phyloP scores from a whole-genome alignment of 1,284 basidiomycete species.

The Nidula niveotomentosa region DNA sequence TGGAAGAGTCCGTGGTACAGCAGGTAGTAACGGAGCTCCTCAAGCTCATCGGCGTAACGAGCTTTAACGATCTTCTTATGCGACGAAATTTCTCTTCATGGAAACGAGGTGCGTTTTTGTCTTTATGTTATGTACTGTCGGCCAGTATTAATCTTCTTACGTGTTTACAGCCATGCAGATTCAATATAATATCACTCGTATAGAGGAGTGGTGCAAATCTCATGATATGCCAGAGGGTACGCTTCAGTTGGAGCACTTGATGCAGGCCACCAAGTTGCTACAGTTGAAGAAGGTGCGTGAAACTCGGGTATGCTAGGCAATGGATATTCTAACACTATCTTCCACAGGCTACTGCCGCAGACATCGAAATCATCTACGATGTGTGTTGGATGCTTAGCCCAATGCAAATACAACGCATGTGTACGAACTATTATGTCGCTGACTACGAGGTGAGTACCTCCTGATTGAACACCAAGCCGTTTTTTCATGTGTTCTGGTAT shows the following conservation, averaged over 20 bases:
- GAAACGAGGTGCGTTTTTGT: slow-evolving; percentile 82
- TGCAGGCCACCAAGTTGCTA: slow-evolving; percentile 98
- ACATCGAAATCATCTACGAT: slow-evolving; percentile 98
- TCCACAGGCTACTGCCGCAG: slow-evolving; percentile 78
- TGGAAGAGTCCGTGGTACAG: slow-evolving; percentile 97
- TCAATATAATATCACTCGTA: slow-evolving; percentile 97
- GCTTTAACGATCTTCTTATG: slow-evolving; percentile 99
- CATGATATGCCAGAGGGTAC: slow-evolving; percentile 99
- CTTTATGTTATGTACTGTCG: neutral
- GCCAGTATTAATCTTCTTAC: neutral
- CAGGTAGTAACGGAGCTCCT: slow-evolving; percentile 97
- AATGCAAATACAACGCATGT: slow-evolving; percentile 99
- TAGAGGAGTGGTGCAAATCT: slow-evolving; percentile 98
- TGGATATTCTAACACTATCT: too few relatives aligned
- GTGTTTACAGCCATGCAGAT: slow-evolving; percentile 89
- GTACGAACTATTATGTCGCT: slow-evolving; percentile 97
- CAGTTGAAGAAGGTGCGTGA: slow-evolving; percentile 91
- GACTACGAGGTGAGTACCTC: slow-evolving; percentile 82
- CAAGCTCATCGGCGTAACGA: slow-evolving; percentile 95
- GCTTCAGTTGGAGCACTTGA: slow-evolving; percentile 96
- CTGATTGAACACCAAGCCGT: neutral
- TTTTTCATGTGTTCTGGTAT: slow-evolving; percentile 6
- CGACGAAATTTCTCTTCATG: slow-evolving; percentile 99
- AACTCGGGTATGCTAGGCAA: too few relatives aligned
- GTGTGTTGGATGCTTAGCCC: slow-evolving; percentile 99